Conservation (phyloP, 257 asterid species). For the Solanum arcanum region DNA sequence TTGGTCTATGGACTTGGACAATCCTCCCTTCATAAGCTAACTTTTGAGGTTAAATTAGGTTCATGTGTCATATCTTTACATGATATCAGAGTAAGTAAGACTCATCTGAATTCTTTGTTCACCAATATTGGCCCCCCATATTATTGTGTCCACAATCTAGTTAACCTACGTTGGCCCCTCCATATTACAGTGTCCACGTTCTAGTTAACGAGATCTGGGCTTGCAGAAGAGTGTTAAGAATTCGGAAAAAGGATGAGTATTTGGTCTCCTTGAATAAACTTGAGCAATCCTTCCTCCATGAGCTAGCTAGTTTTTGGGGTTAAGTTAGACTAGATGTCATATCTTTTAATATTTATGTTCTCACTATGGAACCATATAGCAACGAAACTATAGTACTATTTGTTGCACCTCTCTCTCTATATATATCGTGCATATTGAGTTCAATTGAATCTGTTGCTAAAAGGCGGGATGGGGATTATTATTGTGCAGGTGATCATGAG, state of each 20-base stretch:
- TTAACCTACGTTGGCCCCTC: no score
- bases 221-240: not conserved
- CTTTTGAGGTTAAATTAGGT: not conserved
- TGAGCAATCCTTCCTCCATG: not conserved
- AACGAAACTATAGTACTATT: not conserved
- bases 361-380: not conserved
- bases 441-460: not conserved
- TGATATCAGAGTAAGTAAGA: not conserved
- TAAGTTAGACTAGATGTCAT: not conserved
- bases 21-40: no score
- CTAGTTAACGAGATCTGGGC: not conserved
- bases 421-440: not conserved
- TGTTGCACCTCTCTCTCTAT: not conserved
- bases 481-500: not conserved
- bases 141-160: no score
- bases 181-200: no score
- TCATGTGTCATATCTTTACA: no score
- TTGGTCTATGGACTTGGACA: no score
- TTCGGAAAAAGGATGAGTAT: no score
- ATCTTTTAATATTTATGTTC: not conserved
- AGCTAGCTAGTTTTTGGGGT: not conserved
- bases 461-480: not conserved
- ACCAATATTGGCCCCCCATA: not conserved
- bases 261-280: not conserved
- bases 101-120: not conserved